Base-by-base conservation (phyloP, 116 monocot genomes). In the Phalaenopsis hybrid region DNA sequence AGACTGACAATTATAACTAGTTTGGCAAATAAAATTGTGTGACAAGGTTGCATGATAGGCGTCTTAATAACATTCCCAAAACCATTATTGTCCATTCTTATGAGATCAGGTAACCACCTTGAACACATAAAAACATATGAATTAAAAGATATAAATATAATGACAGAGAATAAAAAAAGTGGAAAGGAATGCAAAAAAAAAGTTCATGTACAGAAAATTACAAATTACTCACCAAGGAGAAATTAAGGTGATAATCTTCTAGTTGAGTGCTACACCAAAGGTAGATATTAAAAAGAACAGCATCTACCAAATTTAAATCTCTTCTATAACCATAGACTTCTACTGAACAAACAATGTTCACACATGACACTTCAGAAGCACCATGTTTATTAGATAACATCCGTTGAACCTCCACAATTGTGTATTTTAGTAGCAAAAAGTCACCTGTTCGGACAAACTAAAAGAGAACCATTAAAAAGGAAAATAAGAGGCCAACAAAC, bases 211-310 rank as follows among this genome's bases (percentile, higher is more conserved):
- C 5, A 46, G n/a, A 4, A 16, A n/a, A 75, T 20, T 41, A 16
- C 13, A 33, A 15, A 16, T 12, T 49, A 67, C 74, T 34, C 72
- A 94, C 94, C 91, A 88, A 80, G 85, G 33, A 77, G 85, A 94
- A 94, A 86, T 91, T 81, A 31, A 88, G 55, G 79, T 91, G 91
- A 81, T 91, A 94, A 79, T 94, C 91, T 79, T 89, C 86, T 58
- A 94, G 82, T 78, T 91, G 88, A 70, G 63, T 68, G 52, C 79
- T 55, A 79, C 89, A 91, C 94, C 94, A 94, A 5, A 31, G 20
- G 43, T 79, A 84, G 57, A 94, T 85, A 81, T 86, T 88, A 20
- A 81, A 79, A 68, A 94, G 76, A 77, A 88, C 79, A 82, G 85
- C 78, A 82, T 90, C 87, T 9, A 94, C 67, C 85, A 91, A 85